Conservation (phyloP, 2,329 filamentous ascomycete species). For the Diaporthe caulivora region DNA sequence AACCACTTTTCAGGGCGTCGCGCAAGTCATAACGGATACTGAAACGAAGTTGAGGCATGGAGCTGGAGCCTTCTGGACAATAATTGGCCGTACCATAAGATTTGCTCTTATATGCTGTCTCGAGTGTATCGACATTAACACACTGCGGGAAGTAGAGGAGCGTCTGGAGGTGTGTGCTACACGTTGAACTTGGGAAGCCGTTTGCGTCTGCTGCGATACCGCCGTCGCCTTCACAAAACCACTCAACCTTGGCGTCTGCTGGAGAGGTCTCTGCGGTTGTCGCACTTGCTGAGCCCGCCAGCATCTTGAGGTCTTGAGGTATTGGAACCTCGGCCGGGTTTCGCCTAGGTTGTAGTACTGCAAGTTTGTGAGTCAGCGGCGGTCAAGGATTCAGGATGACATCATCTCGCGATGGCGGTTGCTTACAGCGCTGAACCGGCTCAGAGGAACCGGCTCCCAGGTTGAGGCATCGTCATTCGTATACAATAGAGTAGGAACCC, state of each 20-base stretch:
- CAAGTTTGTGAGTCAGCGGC: constrained; percentile 46
- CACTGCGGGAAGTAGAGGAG: constrained; percentile 63
- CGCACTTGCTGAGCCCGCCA: constrained; percentile 55
- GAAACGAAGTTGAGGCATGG: constrained; percentile 58
- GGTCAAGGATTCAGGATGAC: constrained; percentile 48
- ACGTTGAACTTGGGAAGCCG: constrained; percentile 77
- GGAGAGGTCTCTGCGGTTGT: constrained; percentile 49
- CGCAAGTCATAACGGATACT: constrained; percentile 58
- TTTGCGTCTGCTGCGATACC: constrained; percentile 69
- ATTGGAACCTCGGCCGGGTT: constrained; percentile 42
- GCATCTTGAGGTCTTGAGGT: constrained; percentile 44
- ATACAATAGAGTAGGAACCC: constrained; percentile 41
- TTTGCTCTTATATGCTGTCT: constrained; percentile 46
- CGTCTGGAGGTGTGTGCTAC: constrained; percentile 70
- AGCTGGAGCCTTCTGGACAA: constrained; percentile 54
- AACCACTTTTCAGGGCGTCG: constrained; percentile 53
- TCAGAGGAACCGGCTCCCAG: constrained; percentile 38
- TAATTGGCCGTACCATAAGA: constrained; percentile 49
- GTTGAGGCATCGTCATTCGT: constrained; percentile 37
- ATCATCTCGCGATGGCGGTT: constrained; percentile 26
- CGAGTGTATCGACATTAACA: constrained; percentile 49
- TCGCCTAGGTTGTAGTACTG: constrained; percentile 43
- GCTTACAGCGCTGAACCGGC: constrained; percentile 42
- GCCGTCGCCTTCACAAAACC: constrained; percentile 43
- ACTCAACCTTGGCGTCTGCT: constrained; percentile 42